Evolutionary conservation across 208 protist genomes (phyloP).

Genomic region (Vickermania ingenoplastis): DNA sequence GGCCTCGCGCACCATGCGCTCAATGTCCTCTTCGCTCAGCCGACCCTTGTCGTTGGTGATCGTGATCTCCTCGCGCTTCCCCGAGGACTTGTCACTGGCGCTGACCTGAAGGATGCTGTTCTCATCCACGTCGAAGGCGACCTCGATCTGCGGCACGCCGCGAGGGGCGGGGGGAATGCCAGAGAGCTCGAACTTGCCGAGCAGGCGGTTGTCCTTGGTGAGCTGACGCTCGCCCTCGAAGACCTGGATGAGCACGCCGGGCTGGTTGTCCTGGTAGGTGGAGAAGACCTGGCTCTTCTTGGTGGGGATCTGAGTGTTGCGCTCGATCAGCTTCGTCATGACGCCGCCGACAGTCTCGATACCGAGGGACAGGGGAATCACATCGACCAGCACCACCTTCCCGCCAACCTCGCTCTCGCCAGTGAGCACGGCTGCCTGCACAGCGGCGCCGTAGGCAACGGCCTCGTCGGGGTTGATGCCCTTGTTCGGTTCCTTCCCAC

Average conservation of each 20-base stretch:
- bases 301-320: constrained; percentile 47
- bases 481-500: constrained; percentile 93
- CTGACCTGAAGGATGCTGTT: constrained; percentile 97
- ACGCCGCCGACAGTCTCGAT: constrained; percentile 91
- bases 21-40: constrained; percentile 91
- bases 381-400: constrained; percentile 85
- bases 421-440: constrained; percentile 95
- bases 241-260: constrained; percentile 83
- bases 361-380: constrained; percentile 86
- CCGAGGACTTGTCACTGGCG: constrained; percentile 93
- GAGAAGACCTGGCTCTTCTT: constrained; percentile 60
- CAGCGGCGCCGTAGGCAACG: constrained; percentile 97
- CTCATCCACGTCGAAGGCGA: constrained; percentile 96
- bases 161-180: constrained; percentile 95
- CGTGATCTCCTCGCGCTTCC: constrained; percentile 93
- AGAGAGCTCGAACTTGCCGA: constrained; percentile 97
- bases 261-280: constrained; percentile 63
- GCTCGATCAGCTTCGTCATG: constrained; percentile 78
- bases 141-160: constrained; percentile 95
- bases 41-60: constrained; percentile 98
- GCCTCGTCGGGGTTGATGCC: constrained; percentile 98
- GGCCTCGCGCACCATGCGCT: constrained; percentile 92
- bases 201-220: constrained; percentile 97
- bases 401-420: constrained; percentile 50
- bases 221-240: constrained; percentile 98